Percentiles rank a stretch among this genome's conserved stretches.
Conservation (phyloP, 2,329 filamentous ascomycete species). For the Xylariaceae sp. region DNA sequence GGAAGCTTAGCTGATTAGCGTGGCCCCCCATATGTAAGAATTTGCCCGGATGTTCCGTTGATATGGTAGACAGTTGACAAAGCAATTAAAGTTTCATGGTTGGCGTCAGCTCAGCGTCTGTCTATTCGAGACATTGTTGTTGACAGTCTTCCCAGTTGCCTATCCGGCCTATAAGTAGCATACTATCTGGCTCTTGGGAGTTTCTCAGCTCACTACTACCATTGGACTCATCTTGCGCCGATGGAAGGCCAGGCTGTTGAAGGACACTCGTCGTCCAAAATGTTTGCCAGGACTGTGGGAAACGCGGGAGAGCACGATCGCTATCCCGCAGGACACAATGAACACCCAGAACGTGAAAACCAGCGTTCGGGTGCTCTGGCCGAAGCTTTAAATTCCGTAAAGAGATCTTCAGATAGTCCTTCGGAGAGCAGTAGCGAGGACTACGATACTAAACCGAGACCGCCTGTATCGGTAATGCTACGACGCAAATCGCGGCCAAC, state of each 20-base stretch:
- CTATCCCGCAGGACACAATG: too few relatives aligned
- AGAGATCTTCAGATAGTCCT: constrained; percentile 19
- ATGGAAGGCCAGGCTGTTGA: background rate
- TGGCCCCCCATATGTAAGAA: background rate
- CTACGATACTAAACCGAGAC: constrained; percentile 7
- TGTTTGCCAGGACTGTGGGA: background rate
- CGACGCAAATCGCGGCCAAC: constrained; percentile 23
- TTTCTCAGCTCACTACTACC: background rate
- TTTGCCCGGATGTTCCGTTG: constrained; percentile 12
- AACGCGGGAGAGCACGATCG: background rate
- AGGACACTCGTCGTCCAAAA: background rate
- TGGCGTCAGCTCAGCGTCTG: background rate
- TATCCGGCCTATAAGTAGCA: background rate
- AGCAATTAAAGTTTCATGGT: background rate
- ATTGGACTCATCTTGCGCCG: background rate
- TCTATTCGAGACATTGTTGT: background rate
- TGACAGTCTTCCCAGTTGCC: too few relatives aligned
- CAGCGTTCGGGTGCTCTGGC: constrained; percentile 18
- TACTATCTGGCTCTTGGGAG: background rate
- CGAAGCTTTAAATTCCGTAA: constrained; percentile 22
- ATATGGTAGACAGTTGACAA: background rate
- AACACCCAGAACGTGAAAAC: background rate
- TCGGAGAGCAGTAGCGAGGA: constrained; percentile 27
- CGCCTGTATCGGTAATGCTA: constrained; percentile 20
- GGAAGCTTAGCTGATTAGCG: constrained; percentile 12